Evolutionary conservation across 2,329 filamentous ascomycete species (phyloP).

Genomic region (Venturia carpophila): DNA sequence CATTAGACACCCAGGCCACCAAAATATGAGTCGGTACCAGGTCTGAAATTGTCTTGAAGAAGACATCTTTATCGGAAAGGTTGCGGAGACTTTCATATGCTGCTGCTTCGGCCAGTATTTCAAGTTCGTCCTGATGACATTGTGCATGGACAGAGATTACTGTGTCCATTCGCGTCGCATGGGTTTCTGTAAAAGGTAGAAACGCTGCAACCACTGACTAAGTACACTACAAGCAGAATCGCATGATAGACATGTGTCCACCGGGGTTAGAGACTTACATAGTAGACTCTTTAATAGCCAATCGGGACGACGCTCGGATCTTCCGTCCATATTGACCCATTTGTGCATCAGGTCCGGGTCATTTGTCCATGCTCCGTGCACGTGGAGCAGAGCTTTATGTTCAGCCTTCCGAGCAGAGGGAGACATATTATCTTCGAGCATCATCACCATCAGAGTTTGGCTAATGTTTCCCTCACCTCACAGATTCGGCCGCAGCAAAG

Average conservation of each 20-base stretch:
- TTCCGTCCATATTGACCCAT: background rate
- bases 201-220: background rate
- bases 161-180: no score
- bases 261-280: background rate
- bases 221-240: background rate
- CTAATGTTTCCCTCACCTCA: background rate
- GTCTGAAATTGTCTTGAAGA: background rate
- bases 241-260: background rate
- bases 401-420: background rate
- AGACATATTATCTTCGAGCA: background rate
- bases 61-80: background rate
- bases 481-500: background rate
- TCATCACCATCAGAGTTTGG: background rate
- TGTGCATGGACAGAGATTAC: no score
- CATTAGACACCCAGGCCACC: background rate
- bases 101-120: background rate
- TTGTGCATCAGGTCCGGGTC: no score
- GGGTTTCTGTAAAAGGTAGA: background rate
- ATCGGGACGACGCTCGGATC: slow-evolving; percentile 1
- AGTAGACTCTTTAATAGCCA: background rate
- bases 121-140: no score
- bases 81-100: no score
- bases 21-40: background rate
- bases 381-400: background rate
- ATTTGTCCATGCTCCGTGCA: background rate